Evolutionary conservation across 768 basidiomycete species (phyloP).

Genomic region (Termitomyces sp.): DNA sequence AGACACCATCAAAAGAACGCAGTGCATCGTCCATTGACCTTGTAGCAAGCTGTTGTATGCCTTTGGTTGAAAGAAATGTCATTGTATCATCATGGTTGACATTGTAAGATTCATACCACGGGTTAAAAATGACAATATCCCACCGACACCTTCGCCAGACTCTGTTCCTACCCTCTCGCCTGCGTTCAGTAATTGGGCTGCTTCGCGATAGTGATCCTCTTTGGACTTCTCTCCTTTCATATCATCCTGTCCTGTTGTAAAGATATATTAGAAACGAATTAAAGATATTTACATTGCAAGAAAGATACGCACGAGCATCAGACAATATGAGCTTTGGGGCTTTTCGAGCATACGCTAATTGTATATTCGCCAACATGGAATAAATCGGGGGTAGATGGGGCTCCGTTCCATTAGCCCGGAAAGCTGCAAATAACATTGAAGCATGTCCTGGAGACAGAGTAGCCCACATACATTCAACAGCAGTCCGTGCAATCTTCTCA

Average conservation of each 20-base stretch:
- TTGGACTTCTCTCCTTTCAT: constrained; percentile 55
- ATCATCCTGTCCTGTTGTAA: constrained; percentile 53
- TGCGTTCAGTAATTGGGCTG: constrained; percentile 61
- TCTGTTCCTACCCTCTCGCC: constrained; percentile 50
- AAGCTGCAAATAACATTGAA: constrained; percentile 31
- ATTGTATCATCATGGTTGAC: background rate
- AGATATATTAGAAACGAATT: background rate
- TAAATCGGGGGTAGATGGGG: constrained; percentile 66
- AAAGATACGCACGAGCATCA: constrained; percentile 59
- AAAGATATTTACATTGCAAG: background rate
- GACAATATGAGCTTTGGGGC: constrained; percentile 78
- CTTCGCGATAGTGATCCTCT: constrained; percentile 63
- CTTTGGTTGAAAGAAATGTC: constrained; percentile 28
- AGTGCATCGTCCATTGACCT: constrained; percentile 79
- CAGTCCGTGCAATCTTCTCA: constrained; percentile 66
- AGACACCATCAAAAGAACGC: constrained; percentile 74
- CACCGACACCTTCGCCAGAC: constrained; percentile 51
- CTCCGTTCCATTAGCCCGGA: constrained; percentile 41
- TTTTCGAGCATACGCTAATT: constrained; percentile 69
- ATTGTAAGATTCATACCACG: constrained; percentile 42
- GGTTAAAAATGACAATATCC: constrained; percentile 56
- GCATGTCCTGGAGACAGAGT: constrained; percentile 4
- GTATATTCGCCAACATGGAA: constrained; percentile 79
- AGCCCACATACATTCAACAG: constrained; percentile 46
- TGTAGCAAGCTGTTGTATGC: constrained; percentile 75